Evolutionary conservation across 108 stramenopile species (phyloP).

Genomic region (Bacterosira constricta): DNA sequence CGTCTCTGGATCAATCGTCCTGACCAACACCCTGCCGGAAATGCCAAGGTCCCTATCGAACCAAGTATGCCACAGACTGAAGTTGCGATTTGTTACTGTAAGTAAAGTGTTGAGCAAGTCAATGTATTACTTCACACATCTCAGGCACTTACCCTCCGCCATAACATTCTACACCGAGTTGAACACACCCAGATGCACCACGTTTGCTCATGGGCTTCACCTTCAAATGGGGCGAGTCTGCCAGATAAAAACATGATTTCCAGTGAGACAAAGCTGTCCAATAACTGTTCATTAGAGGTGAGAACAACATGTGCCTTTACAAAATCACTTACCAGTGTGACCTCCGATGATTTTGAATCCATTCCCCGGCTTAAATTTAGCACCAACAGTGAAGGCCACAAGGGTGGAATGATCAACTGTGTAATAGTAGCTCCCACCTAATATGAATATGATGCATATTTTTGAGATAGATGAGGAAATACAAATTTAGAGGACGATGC

Average conservation of each 20-base stretch:
- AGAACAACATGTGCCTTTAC: no score
- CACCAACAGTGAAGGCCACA: constrained; percentile 94
- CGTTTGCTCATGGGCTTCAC: constrained; percentile 84
- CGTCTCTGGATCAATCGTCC: constrained; percentile 26
- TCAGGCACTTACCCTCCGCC: constrained; percentile 62
- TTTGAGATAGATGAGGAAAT: no score
- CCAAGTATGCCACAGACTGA: constrained; percentile 82
- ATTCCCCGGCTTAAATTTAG: constrained; percentile 53
- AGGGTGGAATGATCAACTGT: constrained; percentile 90
- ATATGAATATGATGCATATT: neutral
- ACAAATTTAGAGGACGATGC: neutral
- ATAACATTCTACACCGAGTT: constrained; percentile 82
- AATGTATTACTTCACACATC: neutral
- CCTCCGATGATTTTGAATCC: constrained; percentile 91
- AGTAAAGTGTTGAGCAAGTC: neutral
- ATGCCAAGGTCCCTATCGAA: constrained; percentile 78
- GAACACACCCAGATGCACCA: constrained; percentile 53
- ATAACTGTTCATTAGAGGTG: neutral
- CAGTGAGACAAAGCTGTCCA: no score
- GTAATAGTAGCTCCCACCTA: constrained; percentile 92
- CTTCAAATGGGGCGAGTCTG: constrained; percentile 91
- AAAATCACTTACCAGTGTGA: constrained; percentile 42
- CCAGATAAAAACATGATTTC: constrained; percentile 1
- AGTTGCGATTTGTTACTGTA: neutral
- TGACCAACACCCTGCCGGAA: constrained; percentile 69